phyloP scores from a whole-genome alignment of 2,329 filamentous ascomycete genomes.

The Sporothrix sp. region DNA sequence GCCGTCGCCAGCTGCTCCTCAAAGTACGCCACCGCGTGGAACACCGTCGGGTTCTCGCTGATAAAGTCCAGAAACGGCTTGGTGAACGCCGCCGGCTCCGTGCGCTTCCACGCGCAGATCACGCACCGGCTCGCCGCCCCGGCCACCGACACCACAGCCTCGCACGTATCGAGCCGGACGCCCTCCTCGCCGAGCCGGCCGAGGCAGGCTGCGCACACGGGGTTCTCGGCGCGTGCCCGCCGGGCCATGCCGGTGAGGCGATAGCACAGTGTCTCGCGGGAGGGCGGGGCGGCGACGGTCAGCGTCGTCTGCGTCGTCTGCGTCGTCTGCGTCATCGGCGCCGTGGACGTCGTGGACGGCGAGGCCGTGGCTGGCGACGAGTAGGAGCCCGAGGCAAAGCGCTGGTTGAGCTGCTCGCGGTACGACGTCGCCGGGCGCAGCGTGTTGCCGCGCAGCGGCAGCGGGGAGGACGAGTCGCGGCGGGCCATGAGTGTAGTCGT shows the following conservation, averaged over 20 bases:
- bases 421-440: constrained; percentile 6
- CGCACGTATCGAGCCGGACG: constrained; percentile 9
- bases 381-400: constrained; percentile 3
- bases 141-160: not conserved
- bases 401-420: constrained; percentile 9
- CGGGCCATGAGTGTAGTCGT: no score
- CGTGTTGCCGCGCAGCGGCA: not conserved
- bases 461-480: not conserved
- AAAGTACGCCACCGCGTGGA: constrained; percentile 78
- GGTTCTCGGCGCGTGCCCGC: constrained; percentile 26
- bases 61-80: constrained; percentile 82
- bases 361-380: not conserved
- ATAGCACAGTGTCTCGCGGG: constrained; percentile 30
- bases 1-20: constrained; percentile 58
- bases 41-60: constrained; percentile 84
- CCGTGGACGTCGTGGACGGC: not conserved
- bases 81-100: constrained; percentile 57
- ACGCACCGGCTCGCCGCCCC: constrained; percentile 21
- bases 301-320: not conserved
- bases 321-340: not conserved
- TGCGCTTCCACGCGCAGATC: constrained; percentile 30
- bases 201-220: constrained; percentile 32
- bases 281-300: not conserved
- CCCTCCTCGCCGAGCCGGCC: constrained; percentile 22
- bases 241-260: constrained; percentile 33